These are phyloP conservation scores for Isochrysis galbana DNA, from an alignment of 78 protist species.

Conservation along the genomic window DNA sequence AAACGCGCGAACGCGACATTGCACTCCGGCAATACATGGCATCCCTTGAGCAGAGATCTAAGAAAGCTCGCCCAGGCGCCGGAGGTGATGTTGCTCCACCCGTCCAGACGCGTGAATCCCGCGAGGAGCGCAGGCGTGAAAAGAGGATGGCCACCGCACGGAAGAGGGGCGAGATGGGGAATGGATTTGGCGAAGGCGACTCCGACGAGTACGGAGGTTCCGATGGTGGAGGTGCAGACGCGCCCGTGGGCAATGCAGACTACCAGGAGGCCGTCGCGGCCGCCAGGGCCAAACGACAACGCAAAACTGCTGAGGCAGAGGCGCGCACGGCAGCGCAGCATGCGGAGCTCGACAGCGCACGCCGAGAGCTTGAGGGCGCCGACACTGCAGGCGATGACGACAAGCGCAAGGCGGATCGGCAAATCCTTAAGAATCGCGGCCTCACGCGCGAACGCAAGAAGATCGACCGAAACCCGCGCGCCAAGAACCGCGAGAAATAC, in stretches of 20 bases:
- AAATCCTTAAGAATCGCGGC: conserved; percentile 1
- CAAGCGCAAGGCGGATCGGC: neutral
- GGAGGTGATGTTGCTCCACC: neutral
- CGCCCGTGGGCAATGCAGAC: neutral
- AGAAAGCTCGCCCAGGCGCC: too few species aligned
- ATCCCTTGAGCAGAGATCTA: neutral
- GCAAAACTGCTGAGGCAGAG: neutral
- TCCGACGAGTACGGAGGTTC: neutral
- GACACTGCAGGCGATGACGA: neutral
- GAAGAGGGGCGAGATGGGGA: neutral
- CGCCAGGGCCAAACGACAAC: neutral
- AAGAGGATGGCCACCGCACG: neutral
- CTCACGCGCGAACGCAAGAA: conserved; percentile 33
- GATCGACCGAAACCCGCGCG: conserved; percentile 10
- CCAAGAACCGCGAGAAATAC: conserved; percentile 25
- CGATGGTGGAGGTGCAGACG: neutral
- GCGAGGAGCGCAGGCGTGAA: neutral
- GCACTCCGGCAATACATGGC: conserved; percentile 3
- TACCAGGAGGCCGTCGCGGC: neutral
- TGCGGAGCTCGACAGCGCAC: neutral
- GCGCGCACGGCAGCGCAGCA: neutral
- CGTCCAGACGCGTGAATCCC: neutral
- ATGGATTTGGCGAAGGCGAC: neutral
- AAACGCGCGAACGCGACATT: neutral
- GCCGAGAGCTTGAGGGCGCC: neutral